Percentiles rank a stretch among this genome's conserved stretches.
Conservation (phyloP, 352 stramenopile genomes). For the Globisporangium splendens region DNA sequence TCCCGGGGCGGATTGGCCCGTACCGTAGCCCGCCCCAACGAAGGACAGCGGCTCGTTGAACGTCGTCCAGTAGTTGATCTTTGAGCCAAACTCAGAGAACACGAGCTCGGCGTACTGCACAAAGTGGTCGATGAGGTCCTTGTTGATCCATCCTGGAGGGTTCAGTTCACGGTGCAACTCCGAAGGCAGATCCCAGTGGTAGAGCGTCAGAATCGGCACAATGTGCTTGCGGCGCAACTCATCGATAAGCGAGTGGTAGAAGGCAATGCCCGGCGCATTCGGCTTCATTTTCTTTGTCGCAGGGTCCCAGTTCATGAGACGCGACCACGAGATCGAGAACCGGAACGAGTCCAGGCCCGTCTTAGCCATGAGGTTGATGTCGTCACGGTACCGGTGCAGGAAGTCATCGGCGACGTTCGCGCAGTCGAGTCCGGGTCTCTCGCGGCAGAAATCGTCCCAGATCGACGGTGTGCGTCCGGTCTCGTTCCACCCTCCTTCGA, state of each 20-base stretch:
- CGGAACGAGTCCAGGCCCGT: conserved; percentile 87
- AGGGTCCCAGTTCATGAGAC: conserved; percentile 78
- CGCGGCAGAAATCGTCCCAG: conserved; percentile 92
- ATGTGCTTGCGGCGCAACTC: conserved; percentile 66
- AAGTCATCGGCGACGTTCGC: conserved; percentile 92
- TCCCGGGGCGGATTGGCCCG: conserved; percentile 39
- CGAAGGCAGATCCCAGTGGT: conserved; percentile 94
- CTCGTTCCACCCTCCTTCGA: conserved; percentile 90
- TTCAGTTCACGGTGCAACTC: conserved; percentile 72
- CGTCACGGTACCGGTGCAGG: conserved; percentile 76
- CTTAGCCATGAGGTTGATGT: conserved; percentile 86
- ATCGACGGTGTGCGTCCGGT: conserved; percentile 80
- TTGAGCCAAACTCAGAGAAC: conserved; percentile 89
- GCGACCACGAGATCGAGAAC: conserved; percentile 89
- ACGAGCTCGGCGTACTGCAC: conserved; percentile 87
- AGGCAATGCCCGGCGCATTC: conserved; percentile 83
- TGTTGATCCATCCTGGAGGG: conserved; percentile 66
- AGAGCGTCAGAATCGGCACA: conserved; percentile 90
- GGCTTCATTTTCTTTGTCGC: conserved; percentile 35
- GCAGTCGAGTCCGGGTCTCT: conserved; percentile 60
- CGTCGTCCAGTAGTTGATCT: conserved; percentile 93
- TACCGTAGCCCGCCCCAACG: conserved; percentile 83
- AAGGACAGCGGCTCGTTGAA: conserved; percentile 94
- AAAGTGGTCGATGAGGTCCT: conserved; percentile 63
- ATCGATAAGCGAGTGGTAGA: conserved; percentile 89